A percentile compares a stretch with the other conserved stretches of the same genome.
Evolutionary conservation across 2,329 filamentous ascomycete genomes (phyloP).

Genomic region (Penicillium corylophilum): DNA sequence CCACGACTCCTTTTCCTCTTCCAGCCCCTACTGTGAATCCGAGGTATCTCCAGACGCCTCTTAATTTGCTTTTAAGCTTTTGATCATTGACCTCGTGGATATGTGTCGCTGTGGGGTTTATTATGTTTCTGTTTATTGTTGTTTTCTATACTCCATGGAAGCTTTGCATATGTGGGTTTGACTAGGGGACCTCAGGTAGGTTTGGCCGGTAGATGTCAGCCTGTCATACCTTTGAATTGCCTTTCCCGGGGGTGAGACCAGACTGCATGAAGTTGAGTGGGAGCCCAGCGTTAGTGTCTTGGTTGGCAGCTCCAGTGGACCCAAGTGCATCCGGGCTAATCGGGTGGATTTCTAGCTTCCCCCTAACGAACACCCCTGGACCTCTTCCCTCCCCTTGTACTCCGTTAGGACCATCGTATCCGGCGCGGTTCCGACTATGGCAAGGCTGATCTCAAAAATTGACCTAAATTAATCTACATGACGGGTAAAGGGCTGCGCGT

Average conservation of each 20-base stretch:
- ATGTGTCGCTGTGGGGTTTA: background rate
- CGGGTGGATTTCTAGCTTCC: constrained; percentile 31
- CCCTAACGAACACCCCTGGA: constrained; percentile 36
- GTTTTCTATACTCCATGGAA: background rate
- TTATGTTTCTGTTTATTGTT: background rate
- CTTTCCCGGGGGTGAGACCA: background rate
- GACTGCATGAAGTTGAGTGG: background rate
- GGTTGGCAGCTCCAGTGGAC: constrained; percentile 34
- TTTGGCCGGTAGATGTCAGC: background rate
- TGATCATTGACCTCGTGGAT: background rate
- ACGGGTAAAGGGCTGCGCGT: constrained; percentile 1
- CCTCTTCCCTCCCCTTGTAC: constrained; percentile 7
- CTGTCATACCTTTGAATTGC: background rate
- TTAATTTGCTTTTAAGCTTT: constrained; percentile 5
- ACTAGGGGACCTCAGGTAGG: background rate
- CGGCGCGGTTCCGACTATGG: constrained; percentile 15
- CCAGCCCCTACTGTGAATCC: background rate
- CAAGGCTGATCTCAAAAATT: constrained; percentile 24
- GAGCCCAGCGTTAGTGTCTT: constrained; percentile 19
- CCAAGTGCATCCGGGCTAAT: constrained; percentile 29
- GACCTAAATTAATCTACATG: constrained; percentile 10
- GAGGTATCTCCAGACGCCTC: constrained; percentile 4
- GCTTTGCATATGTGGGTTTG: background rate
- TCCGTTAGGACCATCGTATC: constrained; percentile 17
- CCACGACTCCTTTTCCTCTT: constrained; percentile 9